phyloP scores from a whole-genome alignment of 805 yeast genomes.

The Nakazawaea laoshanensis region DNA sequence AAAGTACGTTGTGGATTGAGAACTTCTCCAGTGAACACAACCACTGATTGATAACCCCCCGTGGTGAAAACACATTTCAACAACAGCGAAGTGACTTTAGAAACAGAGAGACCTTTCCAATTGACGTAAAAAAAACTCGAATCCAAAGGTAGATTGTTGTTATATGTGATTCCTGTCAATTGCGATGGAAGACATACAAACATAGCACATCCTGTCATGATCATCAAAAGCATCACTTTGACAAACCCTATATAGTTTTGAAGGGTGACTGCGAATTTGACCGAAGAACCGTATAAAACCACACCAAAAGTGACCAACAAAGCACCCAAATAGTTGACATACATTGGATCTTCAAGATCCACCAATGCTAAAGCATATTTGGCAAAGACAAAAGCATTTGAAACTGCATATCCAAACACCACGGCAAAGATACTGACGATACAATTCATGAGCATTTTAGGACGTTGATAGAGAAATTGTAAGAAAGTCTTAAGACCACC shows the following conservation, averaged over 20 bases:
- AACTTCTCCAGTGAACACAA: constrained; percentile 53
- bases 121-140: constrained; percentile 23
- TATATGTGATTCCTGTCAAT: constrained; percentile 15
- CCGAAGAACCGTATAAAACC: constrained; percentile 44
- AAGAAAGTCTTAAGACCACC: constrained; percentile 60
- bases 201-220: constrained; percentile 42
- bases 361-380: constrained; percentile 43
- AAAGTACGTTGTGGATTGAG: constrained; percentile 50
- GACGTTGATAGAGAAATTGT: constrained; percentile 48
- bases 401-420: constrained; percentile 45
- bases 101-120: constrained; percentile 24
- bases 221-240: constrained; percentile 37
- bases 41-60: constrained; percentile 58
- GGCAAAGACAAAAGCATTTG: constrained; percentile 54
- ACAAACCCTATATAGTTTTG: constrained; percentile 50
- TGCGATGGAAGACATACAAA: constrained; percentile 35
- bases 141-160: constrained; percentile 6
- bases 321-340: constrained; percentile 26
- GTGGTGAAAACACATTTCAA: constrained; percentile 52
- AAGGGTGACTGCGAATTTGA: constrained; percentile 41
- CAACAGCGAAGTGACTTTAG: constrained; percentile 46
- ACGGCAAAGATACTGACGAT: constrained; percentile 40
- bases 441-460: constrained; percentile 42
- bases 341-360: not conserved
- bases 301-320: constrained; percentile 20